A percentile compares a stretch with the other conserved stretches of the same genome.
These are phyloP conservation scores for Candida frijolesensis DNA, from an alignment of 1,139 yeast species.

Conservation along the genomic window DNA sequence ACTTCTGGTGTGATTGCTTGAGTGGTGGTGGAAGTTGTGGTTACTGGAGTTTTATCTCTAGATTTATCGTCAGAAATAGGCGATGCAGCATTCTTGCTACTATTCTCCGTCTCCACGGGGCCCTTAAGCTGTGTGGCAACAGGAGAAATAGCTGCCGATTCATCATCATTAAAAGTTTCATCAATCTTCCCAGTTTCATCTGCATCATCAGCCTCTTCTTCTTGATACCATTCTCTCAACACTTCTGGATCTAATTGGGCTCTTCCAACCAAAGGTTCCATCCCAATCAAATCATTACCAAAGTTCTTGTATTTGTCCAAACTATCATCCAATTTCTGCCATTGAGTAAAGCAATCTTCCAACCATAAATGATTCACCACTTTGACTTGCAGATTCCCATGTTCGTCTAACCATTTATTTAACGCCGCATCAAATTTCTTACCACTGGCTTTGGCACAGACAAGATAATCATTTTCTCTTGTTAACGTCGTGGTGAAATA, in stretches of 20 bases:
- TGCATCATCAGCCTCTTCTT: constrained; percentile 12
- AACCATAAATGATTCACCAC: constrained; percentile 85
- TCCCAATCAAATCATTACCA: constrained; percentile 38
- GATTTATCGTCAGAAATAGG: background rate
- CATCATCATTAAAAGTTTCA: constrained; percentile 41
- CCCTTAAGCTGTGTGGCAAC: constrained; percentile 8
- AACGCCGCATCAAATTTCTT: constrained; percentile 74
- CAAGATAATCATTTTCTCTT: constrained; percentile 67
- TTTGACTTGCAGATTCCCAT: constrained; percentile 40
- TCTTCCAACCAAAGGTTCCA: constrained; percentile 53
- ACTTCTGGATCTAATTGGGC: constrained; percentile 47
- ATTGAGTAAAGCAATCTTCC: constrained; percentile 73
- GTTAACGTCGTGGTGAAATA: constrained; percentile 70
- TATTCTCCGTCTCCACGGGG: background rate
- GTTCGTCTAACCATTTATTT: constrained; percentile 50
- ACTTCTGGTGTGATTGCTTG: background rate
- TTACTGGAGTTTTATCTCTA: background rate
- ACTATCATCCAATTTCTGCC: constrained; percentile 54
- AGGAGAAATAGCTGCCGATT: background rate
- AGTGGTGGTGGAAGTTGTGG: background rate
- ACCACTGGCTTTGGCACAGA: constrained; percentile 71
- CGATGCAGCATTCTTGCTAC: no score
- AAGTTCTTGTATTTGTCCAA: constrained; percentile 48
- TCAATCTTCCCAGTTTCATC: constrained; percentile 22
- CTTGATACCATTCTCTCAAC: constrained; percentile 40